These are phyloP conservation scores for Brettanomyces nanus DNA, from an alignment of 805 yeast genomes.

Conservation along the genomic window DNA sequence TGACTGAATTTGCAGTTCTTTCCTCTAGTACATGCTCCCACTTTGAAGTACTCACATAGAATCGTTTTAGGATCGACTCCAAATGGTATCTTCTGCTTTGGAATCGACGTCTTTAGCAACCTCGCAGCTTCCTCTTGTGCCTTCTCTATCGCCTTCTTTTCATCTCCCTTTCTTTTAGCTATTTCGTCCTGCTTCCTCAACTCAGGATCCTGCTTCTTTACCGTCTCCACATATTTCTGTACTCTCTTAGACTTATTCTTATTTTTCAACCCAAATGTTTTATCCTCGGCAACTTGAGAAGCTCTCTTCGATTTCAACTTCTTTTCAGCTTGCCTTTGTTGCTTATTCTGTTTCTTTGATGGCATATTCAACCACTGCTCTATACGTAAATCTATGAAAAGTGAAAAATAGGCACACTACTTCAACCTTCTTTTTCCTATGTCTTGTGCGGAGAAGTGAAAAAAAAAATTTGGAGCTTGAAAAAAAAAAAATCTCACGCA, in stretches of 20 bases:
- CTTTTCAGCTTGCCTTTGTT: conserved; percentile 46
- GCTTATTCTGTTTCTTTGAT: conserved; percentile 38
- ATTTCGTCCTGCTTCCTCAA: conserved; percentile 37
- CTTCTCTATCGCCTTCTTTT: conserved; percentile 83
- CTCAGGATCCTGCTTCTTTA: conserved; percentile 51
- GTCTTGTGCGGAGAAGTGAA: neutral
- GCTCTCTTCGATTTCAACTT: conserved; percentile 55
- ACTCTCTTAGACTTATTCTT: conserved; percentile 92
- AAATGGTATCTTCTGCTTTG: conserved; percentile 80
- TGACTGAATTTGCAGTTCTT: conserved; percentile 89
- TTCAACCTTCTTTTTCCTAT: neutral
- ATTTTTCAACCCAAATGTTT: conserved; percentile 92
- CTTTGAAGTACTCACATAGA: conserved; percentile 81
- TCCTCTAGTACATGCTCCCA: conserved; percentile 77
- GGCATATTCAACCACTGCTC: too few relatives aligned
- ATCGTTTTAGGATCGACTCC: conserved; percentile 97
- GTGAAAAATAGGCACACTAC: neutral
- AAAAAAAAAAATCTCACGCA: too few relatives aligned
- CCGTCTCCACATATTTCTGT: conserved; percentile 62
- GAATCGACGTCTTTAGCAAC: conserved; percentile 56
- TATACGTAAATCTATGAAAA: too few relatives aligned
- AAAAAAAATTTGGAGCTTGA: neutral
- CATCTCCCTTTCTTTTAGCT: conserved; percentile 69
- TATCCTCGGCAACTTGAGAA: conserved; percentile 64
- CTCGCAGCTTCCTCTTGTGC: conserved; percentile 85